Evolutionary conservation across 495 filamentous ascomycete species (phyloP), one percentile per base, ranked within the genome.

Genomic region (Trichoderma erinaceum): DNA sequence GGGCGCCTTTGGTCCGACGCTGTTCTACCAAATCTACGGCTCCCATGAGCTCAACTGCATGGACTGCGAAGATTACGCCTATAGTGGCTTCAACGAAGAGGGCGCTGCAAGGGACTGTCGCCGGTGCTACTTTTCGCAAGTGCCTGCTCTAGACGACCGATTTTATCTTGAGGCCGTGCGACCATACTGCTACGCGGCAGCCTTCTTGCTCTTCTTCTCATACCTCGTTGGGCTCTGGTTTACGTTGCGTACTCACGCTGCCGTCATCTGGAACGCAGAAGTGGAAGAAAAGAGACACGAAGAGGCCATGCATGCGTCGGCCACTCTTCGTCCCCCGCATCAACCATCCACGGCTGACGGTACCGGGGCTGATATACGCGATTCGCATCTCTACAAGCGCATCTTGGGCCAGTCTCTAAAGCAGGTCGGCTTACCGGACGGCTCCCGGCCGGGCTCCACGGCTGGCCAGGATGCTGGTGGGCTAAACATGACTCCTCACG

Each of bases 1-100:
- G 74, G 96, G 91, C 66, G 93, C 93, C n/a, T 98, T 99, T 80
- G 89, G 93, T 1, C 95, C 95, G 6, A 98, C 95, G 0, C 82
- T 98, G n/a, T 99, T 99, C 79, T 99, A 97, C 78, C 93, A 98
- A 72, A 97, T 99, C 56, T 98, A 97, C 79, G 95, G 95, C 68
- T 96, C 93, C 68, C 96, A 99, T 75, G 93, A 99, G 80, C 82
- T 99, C 41, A 93, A 89, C 66, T 99, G 95, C 76, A 87, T 89
- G 75, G 84, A 88, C 68, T 99, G 95, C 78, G 75, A 81, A 65
- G 79, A 82, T 43, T 75, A 79, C 48, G 75, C 79, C 70, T 13
- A 65, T 43, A 43, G 65, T 2, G 41, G 71, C 15, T 6, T 61
- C 56, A 32, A 29, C 27, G 56, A 21, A 11, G 27, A 25, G 0